Percentiles rank a stretch among this genome's conserved stretches.
phyloP scores from a whole-genome alignment of 2,329 filamentous ascomycete genomes.

The Tolypocladium endophyticum region DNA sequence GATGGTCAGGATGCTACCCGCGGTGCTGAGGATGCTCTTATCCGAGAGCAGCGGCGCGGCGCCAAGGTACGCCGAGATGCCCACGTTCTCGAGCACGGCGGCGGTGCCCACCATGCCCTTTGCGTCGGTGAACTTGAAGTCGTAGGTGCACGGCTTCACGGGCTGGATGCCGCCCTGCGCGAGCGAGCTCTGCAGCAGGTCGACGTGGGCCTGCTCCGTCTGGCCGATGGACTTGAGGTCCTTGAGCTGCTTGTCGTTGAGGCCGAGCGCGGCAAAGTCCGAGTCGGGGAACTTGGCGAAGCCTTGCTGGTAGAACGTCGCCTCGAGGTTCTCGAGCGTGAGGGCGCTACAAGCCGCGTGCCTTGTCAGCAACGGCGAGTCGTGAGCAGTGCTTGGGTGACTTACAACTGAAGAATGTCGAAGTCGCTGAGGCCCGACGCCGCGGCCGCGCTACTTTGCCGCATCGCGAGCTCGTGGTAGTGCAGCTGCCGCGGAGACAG shows the following conservation, averaged over 20 bases:
- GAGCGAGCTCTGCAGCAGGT: constrained; percentile 41
- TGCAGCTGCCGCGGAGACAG: constrained; percentile 32
- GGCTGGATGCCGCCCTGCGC: constrained; percentile 52
- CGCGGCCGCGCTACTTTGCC: constrained; percentile 36
- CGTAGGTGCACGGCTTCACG: constrained; percentile 60
- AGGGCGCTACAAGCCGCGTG: constrained; percentile 33
- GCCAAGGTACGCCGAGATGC: constrained; percentile 64
- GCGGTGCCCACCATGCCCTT: constrained; percentile 59
- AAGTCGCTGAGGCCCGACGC: constrained; percentile 38
- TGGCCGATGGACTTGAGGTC: constrained; percentile 52
- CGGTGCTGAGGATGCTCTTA: constrained; percentile 50
- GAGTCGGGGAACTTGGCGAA: constrained; percentile 54
- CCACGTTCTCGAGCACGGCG: constrained; percentile 60
- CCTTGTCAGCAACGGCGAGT: background rate
- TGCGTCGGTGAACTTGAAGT: constrained; percentile 59
- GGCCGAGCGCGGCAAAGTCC: constrained; percentile 48
- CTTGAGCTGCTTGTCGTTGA: constrained; percentile 14
- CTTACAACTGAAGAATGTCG: constrained; percentile 50
- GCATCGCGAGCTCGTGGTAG: constrained; percentile 36
- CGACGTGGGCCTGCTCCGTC: constrained; percentile 44
- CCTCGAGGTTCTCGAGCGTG: constrained; percentile 66
- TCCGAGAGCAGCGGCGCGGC: constrained; percentile 55
- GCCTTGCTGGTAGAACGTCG: constrained; percentile 60
- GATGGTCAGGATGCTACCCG: constrained; percentile 61
- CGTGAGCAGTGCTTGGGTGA: constrained; percentile 1